Conservation (phyloP, 2,329 filamentous ascomycete genomes). For the Plenodomus tracheiphilus region DNA sequence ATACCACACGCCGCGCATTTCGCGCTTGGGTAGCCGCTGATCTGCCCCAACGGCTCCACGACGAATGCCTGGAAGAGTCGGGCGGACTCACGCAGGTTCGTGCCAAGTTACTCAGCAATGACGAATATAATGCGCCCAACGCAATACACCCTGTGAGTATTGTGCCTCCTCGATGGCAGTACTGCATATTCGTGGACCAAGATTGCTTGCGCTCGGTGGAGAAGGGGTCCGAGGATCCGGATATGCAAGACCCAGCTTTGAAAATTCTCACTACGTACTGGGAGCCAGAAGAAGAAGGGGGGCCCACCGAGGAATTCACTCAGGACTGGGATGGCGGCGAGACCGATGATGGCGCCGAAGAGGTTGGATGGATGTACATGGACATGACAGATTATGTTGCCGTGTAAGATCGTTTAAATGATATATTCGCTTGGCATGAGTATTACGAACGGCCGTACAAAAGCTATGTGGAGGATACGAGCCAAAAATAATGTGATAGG, state of each 20-base stretch:
- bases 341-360: constrained; percentile 13
- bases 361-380: constrained; percentile 22
- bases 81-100: constrained; percentile 6
- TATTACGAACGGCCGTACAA: constrained; percentile 5
- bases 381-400: constrained; percentile 6
- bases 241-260: constrained; percentile 2
- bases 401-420: constrained; percentile 3
- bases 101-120: constrained; percentile 10
- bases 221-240: not conserved
- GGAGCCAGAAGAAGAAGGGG: not conserved
- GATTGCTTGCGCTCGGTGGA: constrained; percentile 11
- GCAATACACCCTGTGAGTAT: constrained; percentile 5
- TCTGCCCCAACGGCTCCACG: constrained; percentile 13
- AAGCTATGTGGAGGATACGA: not conserved
- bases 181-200: constrained; percentile 20
- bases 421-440: constrained; percentile 1
- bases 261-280: constrained; percentile 3
- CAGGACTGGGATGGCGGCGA: constrained; percentile 16
- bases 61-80: constrained; percentile 5
- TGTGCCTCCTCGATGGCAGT: constrained; percentile 15
- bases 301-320: constrained; percentile 7
- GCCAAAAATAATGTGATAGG: no score
- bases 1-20: constrained; percentile 16
- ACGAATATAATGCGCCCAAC: constrained; percentile 1
- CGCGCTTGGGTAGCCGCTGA: constrained; percentile 18